Percentiles rank a stretch among this genome's conserved stretches.
Evolutionary conservation across 257 asterid genomes (phyloP).

Genomic region (Nicotiana paniculata): DNA sequence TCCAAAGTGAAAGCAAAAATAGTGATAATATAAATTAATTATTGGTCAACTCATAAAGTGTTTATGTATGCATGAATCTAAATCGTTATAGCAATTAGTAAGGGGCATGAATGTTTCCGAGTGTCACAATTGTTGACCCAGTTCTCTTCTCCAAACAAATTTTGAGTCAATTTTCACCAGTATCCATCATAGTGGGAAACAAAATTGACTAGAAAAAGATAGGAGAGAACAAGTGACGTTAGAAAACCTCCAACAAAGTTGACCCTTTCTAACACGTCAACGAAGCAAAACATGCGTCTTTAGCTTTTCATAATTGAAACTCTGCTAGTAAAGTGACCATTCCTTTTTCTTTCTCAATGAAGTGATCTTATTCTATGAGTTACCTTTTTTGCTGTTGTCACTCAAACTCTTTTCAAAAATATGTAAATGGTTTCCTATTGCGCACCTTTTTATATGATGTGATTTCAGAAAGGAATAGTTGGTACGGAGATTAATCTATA

Average conservation of each 20-base stretch:
- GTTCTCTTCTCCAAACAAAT: background rate
- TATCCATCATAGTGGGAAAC: background rate
- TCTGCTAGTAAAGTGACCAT: background rate
- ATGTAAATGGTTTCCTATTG: too few relatives aligned
- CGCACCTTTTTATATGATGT: background rate
- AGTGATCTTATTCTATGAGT: background rate
- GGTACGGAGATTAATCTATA: background rate
- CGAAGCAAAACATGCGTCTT: background rate
- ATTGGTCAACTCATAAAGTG: too few relatives aligned
- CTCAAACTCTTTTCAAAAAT: background rate
- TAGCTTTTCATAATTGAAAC: background rate
- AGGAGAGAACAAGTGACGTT: background rate
- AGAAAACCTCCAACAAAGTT: background rate
- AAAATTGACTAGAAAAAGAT: background rate
- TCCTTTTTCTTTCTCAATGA: background rate
- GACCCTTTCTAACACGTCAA: background rate
- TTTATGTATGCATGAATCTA: too few relatives aligned
- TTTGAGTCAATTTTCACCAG: background rate
- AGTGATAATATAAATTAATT: too few relatives aligned
- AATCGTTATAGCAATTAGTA: background rate
- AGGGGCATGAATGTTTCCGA: background rate
- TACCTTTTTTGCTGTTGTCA: background rate
- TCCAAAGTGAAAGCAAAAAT: too few relatives aligned
- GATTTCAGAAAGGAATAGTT: background rate
- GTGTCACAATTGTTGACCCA: background rate